Percentiles rank a stretch among this genome's conserved stretches.
phyloP scores from a whole-genome alignment of 2,329 filamentous ascomycete species.

The Nigrospora sphaerica region DNA sequence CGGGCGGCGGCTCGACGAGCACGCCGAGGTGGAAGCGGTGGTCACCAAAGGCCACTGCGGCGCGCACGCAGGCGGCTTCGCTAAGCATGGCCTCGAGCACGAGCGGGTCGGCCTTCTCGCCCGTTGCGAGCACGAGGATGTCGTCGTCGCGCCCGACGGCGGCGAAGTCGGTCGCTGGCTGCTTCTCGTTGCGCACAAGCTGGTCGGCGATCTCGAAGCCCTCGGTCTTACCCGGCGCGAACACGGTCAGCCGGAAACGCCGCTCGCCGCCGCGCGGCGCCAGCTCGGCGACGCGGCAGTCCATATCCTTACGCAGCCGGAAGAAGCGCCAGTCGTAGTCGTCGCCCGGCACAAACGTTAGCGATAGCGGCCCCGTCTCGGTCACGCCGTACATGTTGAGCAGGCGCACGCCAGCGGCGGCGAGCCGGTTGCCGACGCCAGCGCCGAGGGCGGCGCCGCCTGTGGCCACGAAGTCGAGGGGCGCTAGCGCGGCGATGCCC shows the following conservation, averaged over 20 bases:
- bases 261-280: not conserved
- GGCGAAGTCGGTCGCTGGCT: not conserved
- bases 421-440: not conserved
- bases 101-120: constrained; percentile 15
- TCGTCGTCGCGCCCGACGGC: constrained; percentile 4
- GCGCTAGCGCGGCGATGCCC: not conserved
- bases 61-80: constrained; percentile 8
- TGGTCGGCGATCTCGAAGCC: not conserved
- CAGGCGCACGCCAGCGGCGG: not conserved
- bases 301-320: not conserved
- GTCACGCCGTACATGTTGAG: not conserved
- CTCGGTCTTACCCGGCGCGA: not conserved
- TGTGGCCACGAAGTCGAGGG: not conserved
- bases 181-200: not conserved
- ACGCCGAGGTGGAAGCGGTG: constrained; percentile 14
- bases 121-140: constrained; percentile 15
- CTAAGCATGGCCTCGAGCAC: constrained; percentile 12
- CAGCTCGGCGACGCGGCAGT: not conserved
- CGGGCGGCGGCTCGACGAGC: constrained; percentile 11
- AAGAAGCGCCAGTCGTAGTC: not conserved
- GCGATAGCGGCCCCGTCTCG: not conserved
- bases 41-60: constrained; percentile 12
- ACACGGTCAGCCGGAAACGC: not conserved
- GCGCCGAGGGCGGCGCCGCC: not conserved
- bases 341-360: not conserved